These are phyloP conservation scores for Gyromitra esculenta DNA, from an alignment of 2,329 filamentous ascomycete species.

Conservation along the genomic window DNA sequence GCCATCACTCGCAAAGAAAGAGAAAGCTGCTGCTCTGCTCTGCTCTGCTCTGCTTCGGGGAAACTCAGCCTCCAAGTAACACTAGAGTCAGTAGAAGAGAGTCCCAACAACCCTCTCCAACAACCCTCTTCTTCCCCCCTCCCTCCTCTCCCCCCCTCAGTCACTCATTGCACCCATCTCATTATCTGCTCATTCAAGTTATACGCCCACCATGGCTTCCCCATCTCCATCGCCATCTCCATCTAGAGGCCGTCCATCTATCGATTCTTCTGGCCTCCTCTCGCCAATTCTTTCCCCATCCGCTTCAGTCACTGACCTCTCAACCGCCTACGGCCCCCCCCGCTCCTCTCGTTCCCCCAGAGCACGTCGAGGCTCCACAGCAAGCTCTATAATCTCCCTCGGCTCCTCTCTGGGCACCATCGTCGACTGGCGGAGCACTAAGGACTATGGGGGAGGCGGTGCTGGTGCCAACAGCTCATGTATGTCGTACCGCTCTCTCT, in stretches of 20 bases:
- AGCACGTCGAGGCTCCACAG: constrained; percentile 77
- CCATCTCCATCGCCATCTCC: constrained; percentile 26
- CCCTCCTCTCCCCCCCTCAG: constrained; percentile 5
- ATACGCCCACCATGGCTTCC: constrained; percentile 31
- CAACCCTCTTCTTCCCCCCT: constrained; percentile 1
- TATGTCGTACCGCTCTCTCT: constrained; percentile 45
- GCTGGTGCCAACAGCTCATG: constrained; percentile 51
- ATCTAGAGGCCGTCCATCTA: constrained; percentile 47
- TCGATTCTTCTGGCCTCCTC: constrained; percentile 50
- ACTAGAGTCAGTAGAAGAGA: background rate
- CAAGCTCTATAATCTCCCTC: constrained; percentile 82
- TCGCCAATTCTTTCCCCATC: constrained; percentile 55
- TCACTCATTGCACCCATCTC: constrained; percentile 14
- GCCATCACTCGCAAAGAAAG: constrained; percentile 31
- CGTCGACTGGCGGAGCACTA: constrained; percentile 54
- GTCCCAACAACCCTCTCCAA: constrained; percentile 2
- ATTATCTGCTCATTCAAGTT: background rate
- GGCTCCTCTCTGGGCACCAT: constrained; percentile 55
- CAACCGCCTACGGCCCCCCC: constrained; percentile 45
- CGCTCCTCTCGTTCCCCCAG: constrained; percentile 47
- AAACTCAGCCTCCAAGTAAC: constrained; percentile 39
- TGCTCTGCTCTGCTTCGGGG: background rate
- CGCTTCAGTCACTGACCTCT: constrained; percentile 52
- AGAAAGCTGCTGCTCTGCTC: constrained; percentile 8
- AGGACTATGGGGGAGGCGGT: constrained; percentile 47